Conservation (phyloP, 106 monocot species). For the Acanthochlamys bracteata region DNA sequence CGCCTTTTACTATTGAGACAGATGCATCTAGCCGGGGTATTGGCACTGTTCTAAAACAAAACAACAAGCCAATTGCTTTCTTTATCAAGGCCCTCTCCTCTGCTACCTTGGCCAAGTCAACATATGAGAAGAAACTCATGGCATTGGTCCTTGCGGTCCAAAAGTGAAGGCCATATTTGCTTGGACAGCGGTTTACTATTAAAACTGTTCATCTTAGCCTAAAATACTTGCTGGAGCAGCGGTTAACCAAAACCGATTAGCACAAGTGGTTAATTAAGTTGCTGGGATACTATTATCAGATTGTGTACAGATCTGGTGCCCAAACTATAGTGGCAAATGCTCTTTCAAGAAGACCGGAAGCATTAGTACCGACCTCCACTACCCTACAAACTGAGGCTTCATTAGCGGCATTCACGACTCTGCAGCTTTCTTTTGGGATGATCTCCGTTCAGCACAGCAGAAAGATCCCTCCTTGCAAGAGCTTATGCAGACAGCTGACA, state of each 20-base stretch:
- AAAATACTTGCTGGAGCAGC: neutral
- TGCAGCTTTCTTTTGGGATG: no score
- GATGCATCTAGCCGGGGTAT: neutral
- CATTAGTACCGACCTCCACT: no score
- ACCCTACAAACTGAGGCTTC: no score
- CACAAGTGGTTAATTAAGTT: conserved; percentile 2
- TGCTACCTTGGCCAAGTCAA: neutral
- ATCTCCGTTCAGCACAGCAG: no score
- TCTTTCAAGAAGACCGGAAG: no score
- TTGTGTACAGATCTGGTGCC: neutral
- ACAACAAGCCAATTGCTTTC: neutral
- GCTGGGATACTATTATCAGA: neutral
- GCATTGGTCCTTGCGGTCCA: neutral
- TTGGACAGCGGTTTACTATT: neutral
- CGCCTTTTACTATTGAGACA: neutral
- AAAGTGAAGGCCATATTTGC: conserved; percentile 4
- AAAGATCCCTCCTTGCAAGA: no score
- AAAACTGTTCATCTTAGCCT: conserved; percentile 2
- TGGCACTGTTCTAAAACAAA: neutral
- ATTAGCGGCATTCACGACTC: no score
- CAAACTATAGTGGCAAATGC: neutral
- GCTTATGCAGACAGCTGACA: no score
- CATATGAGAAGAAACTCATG: conserved; percentile 4
- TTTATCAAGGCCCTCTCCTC: neutral
- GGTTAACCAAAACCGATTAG: neutral